These are phyloP conservation scores for Ascochyta pisi DNA, from an alignment of 2,329 filamentous ascomycete species.

Conservation along the genomic window DNA sequence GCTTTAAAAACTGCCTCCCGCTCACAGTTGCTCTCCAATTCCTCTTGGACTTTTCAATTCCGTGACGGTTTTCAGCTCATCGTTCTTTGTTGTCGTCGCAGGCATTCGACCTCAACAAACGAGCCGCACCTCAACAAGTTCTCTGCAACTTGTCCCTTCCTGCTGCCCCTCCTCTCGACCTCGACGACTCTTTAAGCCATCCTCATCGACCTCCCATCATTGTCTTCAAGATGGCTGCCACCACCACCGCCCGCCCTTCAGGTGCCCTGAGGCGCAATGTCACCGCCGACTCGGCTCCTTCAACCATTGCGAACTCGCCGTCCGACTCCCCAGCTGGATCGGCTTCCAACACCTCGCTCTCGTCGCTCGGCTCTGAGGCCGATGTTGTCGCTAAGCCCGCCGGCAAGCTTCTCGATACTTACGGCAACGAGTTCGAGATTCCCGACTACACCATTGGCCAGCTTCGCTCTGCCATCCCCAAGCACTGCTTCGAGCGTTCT, in stretches of 20 bases:
- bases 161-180: slow-evolving; percentile 12
- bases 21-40: slow-evolving; percentile 26
- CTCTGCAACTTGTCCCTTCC: slow-evolving; percentile 18
- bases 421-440: slow-evolving; percentile 92
- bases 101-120: slow-evolving; percentile 28
- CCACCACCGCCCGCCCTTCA: slow-evolving; percentile 62
- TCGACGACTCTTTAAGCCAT: slow-evolving; percentile 1
- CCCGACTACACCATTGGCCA: slow-evolving; percentile 98
- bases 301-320: slow-evolving; percentile 63
- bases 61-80: slow-evolving; percentile 17
- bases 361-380: slow-evolving; percentile 78
- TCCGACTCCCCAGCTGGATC: slow-evolving; percentile 68
- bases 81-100: slow-evolving; percentile 17
- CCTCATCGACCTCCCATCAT: slow-evolving; percentile 5
- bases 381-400: slow-evolving; percentile 55
- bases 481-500: slow-evolving; percentile 94
- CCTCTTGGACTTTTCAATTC: slow-evolving; percentile 21
- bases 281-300: slow-evolving; percentile 60
- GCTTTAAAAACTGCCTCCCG: slow-evolving; percentile 17
- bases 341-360: slow-evolving; percentile 87
- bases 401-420: slow-evolving; percentile 82
- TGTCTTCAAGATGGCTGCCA: slow-evolving; percentile 50
- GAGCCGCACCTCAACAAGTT: slow-evolving; percentile 35
- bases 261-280: slow-evolving; percentile 53
- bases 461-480: slow-evolving; percentile 94